These are phyloP conservation scores for Solanum ahanhuiri DNA, from an alignment of 257 asterid genomes.

Conservation along the genomic window DNA sequence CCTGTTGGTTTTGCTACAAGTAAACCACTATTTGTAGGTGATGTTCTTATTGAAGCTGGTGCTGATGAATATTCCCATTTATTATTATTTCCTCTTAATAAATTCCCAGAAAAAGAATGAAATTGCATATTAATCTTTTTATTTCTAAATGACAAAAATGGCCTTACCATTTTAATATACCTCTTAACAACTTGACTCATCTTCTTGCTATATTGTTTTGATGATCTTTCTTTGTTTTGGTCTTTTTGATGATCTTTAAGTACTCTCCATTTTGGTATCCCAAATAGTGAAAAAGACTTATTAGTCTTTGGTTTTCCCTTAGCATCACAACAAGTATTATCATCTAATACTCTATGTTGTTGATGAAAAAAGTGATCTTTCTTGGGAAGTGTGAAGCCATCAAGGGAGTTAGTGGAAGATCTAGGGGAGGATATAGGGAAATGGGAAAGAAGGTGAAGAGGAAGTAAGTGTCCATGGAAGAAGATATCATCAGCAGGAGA, in stretches of 20 bases:
- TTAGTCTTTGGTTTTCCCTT: slow-evolving; percentile 34
- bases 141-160: slow-evolving; percentile 29
- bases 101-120: slow-evolving; percentile 56
- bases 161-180: slow-evolving; percentile 54
- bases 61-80: slow-evolving; percentile 29
- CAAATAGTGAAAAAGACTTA: slow-evolving; percentile 51
- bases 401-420: slow-evolving; percentile 55
- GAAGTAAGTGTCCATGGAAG: slow-evolving; percentile 91
- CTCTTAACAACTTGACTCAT: slow-evolving; percentile 37
- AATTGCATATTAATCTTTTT: slow-evolving; percentile 8
- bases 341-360: background rate
- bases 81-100: slow-evolving; percentile 16
- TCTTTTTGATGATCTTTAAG: slow-evolving; percentile 8
- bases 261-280: slow-evolving; percentile 29
- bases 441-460: slow-evolving; percentile 79
- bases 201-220: slow-evolving; percentile 20
- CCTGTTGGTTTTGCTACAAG: slow-evolving; percentile 29
- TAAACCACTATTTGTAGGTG: slow-evolving; percentile 79
- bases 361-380: slow-evolving; percentile 15
- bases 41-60: slow-evolving; percentile 66
- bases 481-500: slow-evolving; percentile 96
- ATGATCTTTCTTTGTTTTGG: slow-evolving; percentile 11
- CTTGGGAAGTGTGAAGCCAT: slow-evolving; percentile 53
- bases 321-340: background rate
- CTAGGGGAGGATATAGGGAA: slow-evolving; percentile 68